Evolutionary conservation across 371 early-diverging fungal species (phyloP), one percentile per base, ranked within the genome.

Genomic region (Mucor plumbeus): DNA sequence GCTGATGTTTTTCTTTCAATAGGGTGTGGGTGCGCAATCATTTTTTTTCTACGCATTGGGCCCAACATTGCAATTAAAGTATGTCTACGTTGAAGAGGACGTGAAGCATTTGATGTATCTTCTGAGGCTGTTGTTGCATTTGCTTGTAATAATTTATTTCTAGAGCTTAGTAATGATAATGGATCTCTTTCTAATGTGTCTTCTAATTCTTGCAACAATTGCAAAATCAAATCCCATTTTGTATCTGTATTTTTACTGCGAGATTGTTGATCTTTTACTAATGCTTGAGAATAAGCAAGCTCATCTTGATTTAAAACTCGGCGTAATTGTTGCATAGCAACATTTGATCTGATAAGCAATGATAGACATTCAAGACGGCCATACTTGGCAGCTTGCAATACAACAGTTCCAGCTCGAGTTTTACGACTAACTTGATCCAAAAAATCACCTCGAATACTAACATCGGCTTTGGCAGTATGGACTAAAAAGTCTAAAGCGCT

Each of bases 331-430:
- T 74, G 64, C 59, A 74, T 64, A n/a, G 70, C 44, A 5, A 63
- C 47, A 1, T 63, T 26, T 3, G 73, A 69, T 13, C 65, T 61
- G 8, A 70, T 53, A 1, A 74, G 34, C 11, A 70, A 59, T 7
- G 59, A 54, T 17, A 74, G 48, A 4, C 61, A 70, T 1, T 47
- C 36, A 3, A 74, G 56, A 40, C 76, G 40, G 9, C 69, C 70
- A 44, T 75, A 75, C 55, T 75, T 75, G n/a, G 69, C 72, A 13
- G 73, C 76, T 55, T 75, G 76, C 39, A 72, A 35, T 11, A 75
- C 19, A n/a, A 72, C 31, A 0, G 72, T 48, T 0, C 76, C 76
- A 40, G 61, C 34, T 39, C 40, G 31, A 10, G 72, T 72, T 9
- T 60, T 26, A 39, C 73, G 61, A 1, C 67, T 69, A 7, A 47